Conservation (phyloP, 2,329 filamentous ascomycete genomes). For the Curvularia sp. region DNA sequence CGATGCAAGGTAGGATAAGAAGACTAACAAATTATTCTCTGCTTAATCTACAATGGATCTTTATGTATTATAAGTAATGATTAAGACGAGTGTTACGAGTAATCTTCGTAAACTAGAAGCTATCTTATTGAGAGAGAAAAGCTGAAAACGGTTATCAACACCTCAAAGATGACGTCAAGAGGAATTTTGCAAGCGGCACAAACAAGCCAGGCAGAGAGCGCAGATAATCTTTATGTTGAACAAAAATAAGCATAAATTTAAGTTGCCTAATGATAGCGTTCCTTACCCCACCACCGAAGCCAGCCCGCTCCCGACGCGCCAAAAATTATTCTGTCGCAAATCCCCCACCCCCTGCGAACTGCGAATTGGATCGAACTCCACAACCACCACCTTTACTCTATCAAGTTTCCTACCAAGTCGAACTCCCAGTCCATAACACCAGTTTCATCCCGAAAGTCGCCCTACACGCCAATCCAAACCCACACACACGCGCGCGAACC, state of each 20-base stretch:
- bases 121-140: neutral
- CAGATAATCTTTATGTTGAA: neutral
- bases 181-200: neutral
- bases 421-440: neutral
- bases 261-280: conserved; percentile 18
- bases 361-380: neutral
- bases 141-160: neutral
- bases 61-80: neutral
- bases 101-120: neutral
- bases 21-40: neutral
- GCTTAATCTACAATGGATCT: neutral
- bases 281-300: neutral
- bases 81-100: neutral
- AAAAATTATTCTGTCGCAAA: conserved; percentile 10
- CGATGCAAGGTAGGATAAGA: neutral
- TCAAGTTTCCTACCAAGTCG: neutral
- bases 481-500: neutral
- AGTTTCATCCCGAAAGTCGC: neutral
- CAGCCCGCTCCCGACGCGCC: conserved; percentile 17
- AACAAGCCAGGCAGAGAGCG: neutral
- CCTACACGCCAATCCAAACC: neutral
- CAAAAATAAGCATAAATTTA: conserved; percentile 29
- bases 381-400: neutral
- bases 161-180: neutral
- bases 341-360: neutral